Base-by-base conservation (phyloP, 768 basidiomycete species). In the Scleroderma bovista region DNA sequence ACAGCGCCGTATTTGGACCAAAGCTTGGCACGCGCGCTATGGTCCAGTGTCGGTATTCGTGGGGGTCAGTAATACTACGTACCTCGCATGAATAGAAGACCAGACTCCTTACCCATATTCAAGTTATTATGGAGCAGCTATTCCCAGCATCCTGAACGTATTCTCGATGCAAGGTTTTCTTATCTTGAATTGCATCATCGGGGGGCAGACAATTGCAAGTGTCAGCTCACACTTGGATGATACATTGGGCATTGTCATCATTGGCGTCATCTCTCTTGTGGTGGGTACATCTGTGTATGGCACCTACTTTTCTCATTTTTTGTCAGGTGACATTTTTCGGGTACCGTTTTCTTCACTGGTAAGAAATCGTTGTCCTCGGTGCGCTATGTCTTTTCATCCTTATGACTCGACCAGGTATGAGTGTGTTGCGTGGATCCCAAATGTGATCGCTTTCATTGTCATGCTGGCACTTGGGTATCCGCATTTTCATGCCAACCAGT, bases 371-470 rank as follows among this genome's bases (percentile, higher is more conserved):
- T 5, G 20, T 45, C n/a, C 17, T 22, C 20, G 19, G 19, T 22
- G 19, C 15, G 17, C 6, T 33, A 8, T 23, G n/a, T 16, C 13
- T 7, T 15, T 22, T 45, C 44, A 45, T 9, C 29, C 46, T 42
- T 46, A 10, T 10, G 17, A 44, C n/a, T n/a, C n/a, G n/a, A n/a
- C n/a, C 70, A 72, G 86, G 84, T 92, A 86, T 56, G 89, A 89
- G 61, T 75, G 79, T 11, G 47, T 86, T 6, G 77, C 82, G 1
- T 91, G 89, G 88, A 68, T 91, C n/a, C 90, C 90, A 0, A 77
- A 84, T 20, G 60, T 86, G 15, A 63, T 92, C 43, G 75, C 81
- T 7, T 90, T 83, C 62, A 62, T 89, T 26, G 72, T 86, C 41
- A 80, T 80, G 31, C 62, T 86, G 1, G 86, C 82, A 1, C 67